These are phyloP conservation scores for Pyrus hybrid DNA, from an alignment of 331 rosid species.

Conservation along the genomic window DNA sequence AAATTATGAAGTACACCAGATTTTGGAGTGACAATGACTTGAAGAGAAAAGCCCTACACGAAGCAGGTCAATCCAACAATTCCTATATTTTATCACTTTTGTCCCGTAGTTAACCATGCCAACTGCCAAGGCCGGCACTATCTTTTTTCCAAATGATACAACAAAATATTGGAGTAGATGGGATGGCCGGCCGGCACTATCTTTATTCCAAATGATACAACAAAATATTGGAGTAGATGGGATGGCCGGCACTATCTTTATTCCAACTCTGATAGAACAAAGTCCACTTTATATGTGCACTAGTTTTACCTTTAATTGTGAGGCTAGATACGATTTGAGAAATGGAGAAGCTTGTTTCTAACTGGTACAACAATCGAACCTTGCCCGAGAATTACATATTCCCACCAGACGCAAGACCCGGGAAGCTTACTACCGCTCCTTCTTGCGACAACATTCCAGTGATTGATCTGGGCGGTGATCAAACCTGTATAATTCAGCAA, in stretches of 20 bases:
- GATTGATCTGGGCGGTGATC: not conserved
- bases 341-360: conserved; percentile 6
- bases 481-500: not conserved
- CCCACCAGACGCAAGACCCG: conserved; percentile 10
- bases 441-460: not conserved
- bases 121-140: no score
- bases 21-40: no score
- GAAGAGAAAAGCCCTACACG: no score
- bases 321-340: not conserved
- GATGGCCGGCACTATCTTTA: not conserved
- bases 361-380: not conserved
- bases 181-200: not conserved
- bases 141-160: not conserved
- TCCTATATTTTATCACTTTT: no score
- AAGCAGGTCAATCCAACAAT: no score
- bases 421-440: not conserved
- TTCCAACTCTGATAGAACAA: not conserved
- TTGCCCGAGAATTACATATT: conserved; percentile 9
- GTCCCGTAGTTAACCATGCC: no score
- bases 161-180: not conserved
- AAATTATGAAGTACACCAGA: no score
- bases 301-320: not conserved
- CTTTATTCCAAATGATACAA: not conserved
- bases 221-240: not conserved
- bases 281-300: not conserved